A percentile compares a stretch with the other conserved stretches of the same genome.
These are phyloP conservation scores for Xylariales sp. DNA, from an alignment of 2,329 filamentous ascomycete species.

Conservation along the genomic window DNA sequence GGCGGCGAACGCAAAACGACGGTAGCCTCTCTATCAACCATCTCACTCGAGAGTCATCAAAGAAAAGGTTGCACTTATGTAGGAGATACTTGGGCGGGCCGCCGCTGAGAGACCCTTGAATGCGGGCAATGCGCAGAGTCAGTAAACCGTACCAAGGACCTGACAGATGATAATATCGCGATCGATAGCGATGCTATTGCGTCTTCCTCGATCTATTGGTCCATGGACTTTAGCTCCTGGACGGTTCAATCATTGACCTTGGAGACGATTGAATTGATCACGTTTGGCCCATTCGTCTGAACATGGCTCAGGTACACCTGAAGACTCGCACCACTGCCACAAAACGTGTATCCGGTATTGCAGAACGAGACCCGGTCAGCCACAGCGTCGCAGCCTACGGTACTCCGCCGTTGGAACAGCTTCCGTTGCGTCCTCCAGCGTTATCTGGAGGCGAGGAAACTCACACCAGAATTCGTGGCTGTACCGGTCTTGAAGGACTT, in stretches of 20 bases:
- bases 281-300: conserved; percentile 13
- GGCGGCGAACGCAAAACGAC: no score
- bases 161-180: no score
- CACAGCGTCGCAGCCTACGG: conserved; percentile 12
- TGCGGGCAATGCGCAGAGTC: no score
- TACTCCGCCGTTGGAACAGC: conserved; percentile 15
- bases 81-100: no score
- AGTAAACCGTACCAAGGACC: no score
- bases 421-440: not conserved
- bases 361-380: conserved; percentile 15
- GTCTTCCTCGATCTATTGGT: no score
- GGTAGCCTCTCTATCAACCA: no score
- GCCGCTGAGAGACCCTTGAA: no score
- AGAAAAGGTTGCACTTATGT: no score
- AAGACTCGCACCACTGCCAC: conserved; percentile 14
- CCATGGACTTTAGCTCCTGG: no score
- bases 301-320: conserved; percentile 16
- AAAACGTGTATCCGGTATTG: conserved; percentile 15
- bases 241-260: conserved; percentile 8
- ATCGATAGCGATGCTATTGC: no score
- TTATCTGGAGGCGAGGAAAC: not conserved
- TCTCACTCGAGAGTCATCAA: no score
- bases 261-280: conserved; percentile 11
- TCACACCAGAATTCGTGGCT: conserved; percentile 22
- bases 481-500: conserved; percentile 26